These are phyloP conservation scores for Suhomyces terraborum DNA, from an alignment of 1,139 yeast genomes.

Conservation along the genomic window DNA sequence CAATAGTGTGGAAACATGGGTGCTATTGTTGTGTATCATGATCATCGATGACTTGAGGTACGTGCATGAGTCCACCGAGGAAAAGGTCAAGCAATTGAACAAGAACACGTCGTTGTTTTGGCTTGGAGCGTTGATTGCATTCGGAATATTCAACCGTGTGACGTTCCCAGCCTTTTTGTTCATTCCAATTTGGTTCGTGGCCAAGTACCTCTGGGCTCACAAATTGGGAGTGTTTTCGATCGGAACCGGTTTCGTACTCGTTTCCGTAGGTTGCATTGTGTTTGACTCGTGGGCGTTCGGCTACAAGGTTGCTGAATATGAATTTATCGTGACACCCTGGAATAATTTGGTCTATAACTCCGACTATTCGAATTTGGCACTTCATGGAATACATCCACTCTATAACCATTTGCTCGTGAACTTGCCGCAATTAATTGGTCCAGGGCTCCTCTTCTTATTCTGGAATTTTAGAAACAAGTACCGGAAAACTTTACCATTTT, in stretches of 20 bases:
- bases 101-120: constrained; percentile 25
- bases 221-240: constrained; percentile 26
- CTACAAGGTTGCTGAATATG: neutral
- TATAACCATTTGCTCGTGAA: constrained; percentile 75
- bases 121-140: constrained; percentile 56
- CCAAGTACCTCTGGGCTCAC: constrained; percentile 38
- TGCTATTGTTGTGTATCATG: constrained; percentile 60
- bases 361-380: constrained; percentile 55
- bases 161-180: constrained; percentile 78
- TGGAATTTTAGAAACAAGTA: constrained; percentile 34
- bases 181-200: constrained; percentile 53
- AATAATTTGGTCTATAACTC: constrained; percentile 77
- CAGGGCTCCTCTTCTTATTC: constrained; percentile 55
- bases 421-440: constrained; percentile 81
- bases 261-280: constrained; percentile 43
- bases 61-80: constrained; percentile 20
- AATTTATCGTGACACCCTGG: constrained; percentile 60
- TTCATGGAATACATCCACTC: constrained; percentile 83
- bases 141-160: constrained; percentile 82
- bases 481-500: constrained; percentile 52
- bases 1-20: constrained; percentile 77
- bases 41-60: constrained; percentile 49
- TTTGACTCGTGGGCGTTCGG: constrained; percentile 42
- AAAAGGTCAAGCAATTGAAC: constrained; percentile 8
- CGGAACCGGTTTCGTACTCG: constrained; percentile 31